Evolutionary conservation across 257 asterid species (phyloP).

Genomic region (Salvia splendens): DNA sequence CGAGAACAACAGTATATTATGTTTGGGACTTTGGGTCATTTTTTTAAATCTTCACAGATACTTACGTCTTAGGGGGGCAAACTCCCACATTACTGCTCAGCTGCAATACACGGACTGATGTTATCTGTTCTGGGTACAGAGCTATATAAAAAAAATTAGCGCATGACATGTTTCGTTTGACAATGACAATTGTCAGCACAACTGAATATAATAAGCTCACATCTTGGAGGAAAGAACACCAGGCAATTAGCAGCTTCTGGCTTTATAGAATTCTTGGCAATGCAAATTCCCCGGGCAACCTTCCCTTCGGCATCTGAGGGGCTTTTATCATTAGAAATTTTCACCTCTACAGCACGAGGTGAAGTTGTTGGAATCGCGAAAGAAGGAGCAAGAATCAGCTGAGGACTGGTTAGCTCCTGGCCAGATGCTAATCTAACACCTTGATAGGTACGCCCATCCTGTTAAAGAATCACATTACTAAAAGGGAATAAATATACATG

Average conservation of each 20-base stretch:
- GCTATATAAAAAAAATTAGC: slow-evolving; percentile 45
- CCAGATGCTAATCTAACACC: slow-evolving; percentile 88
- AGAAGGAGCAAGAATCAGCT: slow-evolving; percentile 76
- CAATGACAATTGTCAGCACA: slow-evolving; percentile 20
- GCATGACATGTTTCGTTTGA: slow-evolving; percentile 3
- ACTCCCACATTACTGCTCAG: slow-evolving; percentile 74
- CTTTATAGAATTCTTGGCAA: slow-evolving; percentile 60
- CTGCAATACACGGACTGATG: slow-evolving; percentile 71
- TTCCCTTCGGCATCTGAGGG: slow-evolving; percentile 41
- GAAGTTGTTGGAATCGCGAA: slow-evolving; percentile 44
- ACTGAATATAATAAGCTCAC: slow-evolving; percentile 42
- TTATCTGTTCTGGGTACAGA: slow-evolving; percentile 66
- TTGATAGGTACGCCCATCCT: slow-evolving; percentile 60
- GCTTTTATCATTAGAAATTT: slow-evolving; percentile 35
- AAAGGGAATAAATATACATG: slow-evolving; percentile 28
- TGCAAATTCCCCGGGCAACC: slow-evolving; percentile 85
- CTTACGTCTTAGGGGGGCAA: slow-evolving; percentile 87
- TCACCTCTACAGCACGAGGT: slow-evolving; percentile 40
- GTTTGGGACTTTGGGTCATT: not conserved
- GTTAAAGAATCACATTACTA: slow-evolving; percentile 37
- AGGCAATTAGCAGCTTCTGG: slow-evolving; percentile 63
- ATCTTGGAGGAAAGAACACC: slow-evolving; percentile 75
- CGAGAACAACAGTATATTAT: slow-evolving; percentile 2
- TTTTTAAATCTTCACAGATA: slow-evolving; percentile 21
- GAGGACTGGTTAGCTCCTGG: slow-evolving; percentile 81